phyloP scores from a whole-genome alignment of 2,329 filamentous ascomycete genomes.

The Cryphonectria parasitica region DNA sequence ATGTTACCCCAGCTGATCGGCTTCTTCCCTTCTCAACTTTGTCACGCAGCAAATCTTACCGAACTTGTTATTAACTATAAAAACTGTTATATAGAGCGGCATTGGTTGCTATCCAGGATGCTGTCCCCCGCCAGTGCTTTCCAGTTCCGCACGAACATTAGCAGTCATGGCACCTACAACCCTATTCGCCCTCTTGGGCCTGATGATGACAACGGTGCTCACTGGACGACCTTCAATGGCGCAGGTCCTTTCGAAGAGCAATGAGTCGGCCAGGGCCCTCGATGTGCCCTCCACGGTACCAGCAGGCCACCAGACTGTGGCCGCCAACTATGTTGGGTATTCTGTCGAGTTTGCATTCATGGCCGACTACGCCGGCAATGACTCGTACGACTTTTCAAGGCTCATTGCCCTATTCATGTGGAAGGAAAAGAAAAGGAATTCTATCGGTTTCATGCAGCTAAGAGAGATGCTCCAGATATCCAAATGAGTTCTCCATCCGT shows the following conservation, averaged over 20 bases:
- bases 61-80: too few relatives aligned
- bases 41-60: neutral
- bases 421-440: too few relatives aligned
- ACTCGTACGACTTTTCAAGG: neutral
- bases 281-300: slow-evolving; percentile 3
- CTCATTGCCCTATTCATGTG: neutral
- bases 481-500: slow-evolving; percentile 16
- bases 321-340: slow-evolving; percentile 16
- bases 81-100: too few relatives aligned
- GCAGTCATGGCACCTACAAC: neutral
- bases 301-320: slow-evolving; percentile 13
- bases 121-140: neutral
- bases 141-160: too few relatives aligned
- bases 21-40: neutral
- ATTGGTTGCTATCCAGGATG: neutral
- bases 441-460: neutral
- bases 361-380: slow-evolving; percentile 21
- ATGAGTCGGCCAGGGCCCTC: slow-evolving; percentile 1
- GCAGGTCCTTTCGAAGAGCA: neutral
- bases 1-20: neutral
- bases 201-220: neutral
- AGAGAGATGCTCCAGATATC: neutral
- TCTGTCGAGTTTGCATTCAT: slow-evolving; percentile 23
- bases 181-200: neutral
- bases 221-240: neutral